phyloP scores from a whole-genome alignment of 2,329 filamentous ascomycete species.

The Lecanicillium sp. region DNA sequence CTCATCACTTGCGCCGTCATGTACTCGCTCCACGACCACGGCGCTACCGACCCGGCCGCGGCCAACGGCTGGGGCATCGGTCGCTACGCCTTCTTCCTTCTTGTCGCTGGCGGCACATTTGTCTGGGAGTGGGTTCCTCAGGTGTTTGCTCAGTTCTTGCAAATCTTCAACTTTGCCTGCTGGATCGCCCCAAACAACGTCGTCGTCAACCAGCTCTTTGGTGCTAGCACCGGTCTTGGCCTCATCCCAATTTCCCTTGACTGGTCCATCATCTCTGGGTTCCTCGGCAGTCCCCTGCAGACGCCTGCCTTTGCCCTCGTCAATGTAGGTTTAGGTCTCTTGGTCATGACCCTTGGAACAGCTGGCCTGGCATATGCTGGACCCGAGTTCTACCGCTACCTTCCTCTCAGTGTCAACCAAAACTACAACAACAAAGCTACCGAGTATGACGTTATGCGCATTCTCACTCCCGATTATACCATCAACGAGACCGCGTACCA shows the following conservation, averaged over 20 bases:
- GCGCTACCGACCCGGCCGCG: constrained; percentile 42
- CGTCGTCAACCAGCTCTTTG: constrained; percentile 60
- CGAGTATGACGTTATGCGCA: constrained; percentile 49
- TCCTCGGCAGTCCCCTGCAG: constrained; percentile 50
- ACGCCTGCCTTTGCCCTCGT: constrained; percentile 54
- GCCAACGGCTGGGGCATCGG: constrained; percentile 49
- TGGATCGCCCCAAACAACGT: constrained; percentile 59
- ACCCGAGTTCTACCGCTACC: constrained; percentile 46
- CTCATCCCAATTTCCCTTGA: constrained; percentile 61
- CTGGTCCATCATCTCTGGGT: constrained; percentile 56
- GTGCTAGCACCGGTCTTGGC: constrained; percentile 53
- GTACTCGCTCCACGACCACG: constrained; percentile 58
- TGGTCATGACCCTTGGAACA: constrained; percentile 46
- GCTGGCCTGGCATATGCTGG: constrained; percentile 47
- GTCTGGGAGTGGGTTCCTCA: constrained; percentile 54
- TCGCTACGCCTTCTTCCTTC: constrained; percentile 52
- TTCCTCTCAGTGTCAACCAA: constrained; percentile 48
- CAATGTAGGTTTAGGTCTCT: constrained; percentile 50
- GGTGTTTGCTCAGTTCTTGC: constrained; percentile 52
- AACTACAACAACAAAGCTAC: constrained; percentile 56
- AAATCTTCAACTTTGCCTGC: constrained; percentile 53
- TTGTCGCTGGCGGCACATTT: constrained; percentile 44
- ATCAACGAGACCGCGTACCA: constrained; percentile 52
- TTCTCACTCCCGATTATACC: constrained; percentile 45
- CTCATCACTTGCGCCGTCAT: constrained; percentile 58